A percentile compares a stretch with the other conserved stretches of the same genome.
Evolutionary conservation across 768 basidiomycete species (phyloP).

Genomic region (Suillus subluteus): DNA sequence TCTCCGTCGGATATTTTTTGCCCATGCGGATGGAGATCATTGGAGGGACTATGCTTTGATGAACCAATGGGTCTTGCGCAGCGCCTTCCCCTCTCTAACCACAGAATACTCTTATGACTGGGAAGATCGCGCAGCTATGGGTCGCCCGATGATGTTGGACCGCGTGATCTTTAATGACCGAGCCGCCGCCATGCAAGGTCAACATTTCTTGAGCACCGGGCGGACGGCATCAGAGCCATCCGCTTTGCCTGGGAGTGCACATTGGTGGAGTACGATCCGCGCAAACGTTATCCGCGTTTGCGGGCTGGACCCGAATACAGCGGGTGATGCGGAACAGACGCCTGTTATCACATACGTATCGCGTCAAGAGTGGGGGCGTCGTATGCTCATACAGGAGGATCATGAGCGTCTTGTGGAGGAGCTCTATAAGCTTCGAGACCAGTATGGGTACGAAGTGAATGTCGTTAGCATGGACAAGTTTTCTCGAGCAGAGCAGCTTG

Average conservation of each 20-base stretch:
- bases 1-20: conserved; percentile 76
- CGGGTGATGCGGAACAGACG: conserved; percentile 44
- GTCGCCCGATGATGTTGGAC: conserved; percentile 76
- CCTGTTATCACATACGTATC: conserved; percentile 94
- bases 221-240: conserved; percentile 80
- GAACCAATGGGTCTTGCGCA: conserved; percentile 86
- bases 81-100: conserved; percentile 77
- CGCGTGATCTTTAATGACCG: conserved; percentile 90
- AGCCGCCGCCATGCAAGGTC: conserved; percentile 77
- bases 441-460: conserved; percentile 85
- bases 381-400: conserved; percentile 76
- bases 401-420: conserved; percentile 81
- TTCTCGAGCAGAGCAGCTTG: conserved; percentile 77
- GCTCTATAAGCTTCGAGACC: conserved; percentile 67
- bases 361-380: conserved; percentile 84
- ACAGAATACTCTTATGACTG: conserved; percentile 87
- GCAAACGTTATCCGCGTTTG: conserved; percentile 75
- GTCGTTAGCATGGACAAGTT: conserved; percentile 85
- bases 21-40: conserved; percentile 69
- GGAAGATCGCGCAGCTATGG: conserved; percentile 74
- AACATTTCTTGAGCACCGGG: conserved; percentile 67
- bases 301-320: conserved; percentile 51
- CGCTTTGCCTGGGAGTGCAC: conserved; percentile 67
- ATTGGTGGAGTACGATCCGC: conserved; percentile 87
- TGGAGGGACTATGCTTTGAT: conserved; percentile 93